Percentiles rank a stretch among this genome's conserved stretches.
Conservation (phyloP, 2,329 filamentous ascomycete genomes). For the Ophiostoma montium region DNA sequence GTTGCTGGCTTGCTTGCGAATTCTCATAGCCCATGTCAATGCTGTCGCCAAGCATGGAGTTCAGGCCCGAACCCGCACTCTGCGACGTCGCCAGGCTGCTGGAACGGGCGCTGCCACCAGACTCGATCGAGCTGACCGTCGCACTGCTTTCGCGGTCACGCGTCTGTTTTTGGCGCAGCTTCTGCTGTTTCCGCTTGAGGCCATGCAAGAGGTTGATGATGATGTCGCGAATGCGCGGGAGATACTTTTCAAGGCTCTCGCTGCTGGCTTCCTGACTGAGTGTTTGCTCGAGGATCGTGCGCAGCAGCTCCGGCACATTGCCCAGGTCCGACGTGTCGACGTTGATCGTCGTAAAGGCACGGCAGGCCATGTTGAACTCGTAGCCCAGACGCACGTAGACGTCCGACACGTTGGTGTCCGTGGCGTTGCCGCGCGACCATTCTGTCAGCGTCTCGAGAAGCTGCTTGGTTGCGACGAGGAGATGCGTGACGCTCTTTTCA, state of each 20-base stretch:
- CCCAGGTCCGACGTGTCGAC: slow-evolving; percentile 90
- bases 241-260: slow-evolving; percentile 82
- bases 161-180: slow-evolving; percentile 52
- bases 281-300: slow-evolving; percentile 86
- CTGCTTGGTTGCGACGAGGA: slow-evolving; percentile 94
- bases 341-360: slow-evolving; percentile 91
- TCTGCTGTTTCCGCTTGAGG: slow-evolving; percentile 91
- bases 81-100: slow-evolving; percentile 46
- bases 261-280: slow-evolving; percentile 92
- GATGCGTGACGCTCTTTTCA: slow-evolving; percentile 96
- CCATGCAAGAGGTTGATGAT: slow-evolving; percentile 96
- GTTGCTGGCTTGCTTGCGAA: background rate
- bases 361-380: slow-evolving; percentile 97
- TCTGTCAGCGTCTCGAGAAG: slow-evolving; percentile 92
- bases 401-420: slow-evolving; percentile 90
- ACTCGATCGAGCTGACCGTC: slow-evolving; percentile 27
- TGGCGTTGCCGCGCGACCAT: slow-evolving; percentile 88
- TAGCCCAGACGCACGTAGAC: slow-evolving; percentile 96
- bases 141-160: slow-evolving; percentile 46
- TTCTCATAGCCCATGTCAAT: slow-evolving; percentile 37
- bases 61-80: slow-evolving; percentile 43
- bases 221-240: slow-evolving; percentile 91
- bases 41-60: slow-evolving; percentile 45
- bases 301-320: slow-evolving; percentile 82
- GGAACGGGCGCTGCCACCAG: slow-evolving; percentile 13